Conservation (phyloP, 148 eudicot species). For the Spergularia marina region DNA sequence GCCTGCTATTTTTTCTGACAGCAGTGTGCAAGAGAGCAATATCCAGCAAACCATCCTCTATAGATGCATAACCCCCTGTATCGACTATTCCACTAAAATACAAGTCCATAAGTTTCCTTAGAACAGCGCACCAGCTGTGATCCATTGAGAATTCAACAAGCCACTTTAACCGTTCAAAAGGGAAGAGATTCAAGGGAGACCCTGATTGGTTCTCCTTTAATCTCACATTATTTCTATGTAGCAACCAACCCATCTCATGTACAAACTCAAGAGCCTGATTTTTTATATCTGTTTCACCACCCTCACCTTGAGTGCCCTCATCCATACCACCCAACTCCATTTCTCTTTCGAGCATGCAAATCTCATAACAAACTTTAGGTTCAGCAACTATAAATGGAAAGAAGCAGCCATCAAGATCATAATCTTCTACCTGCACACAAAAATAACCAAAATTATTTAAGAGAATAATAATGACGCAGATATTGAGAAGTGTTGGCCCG, state of each 20-base stretch:
- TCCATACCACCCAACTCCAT: conserved; percentile 40
- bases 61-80: conserved; percentile 44
- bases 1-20: conserved; percentile 61
- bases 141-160: conserved; percentile 74
- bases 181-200: conserved; percentile 42
- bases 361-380: conserved; percentile 80
- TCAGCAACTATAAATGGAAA: conserved; percentile 93
- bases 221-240: conserved; percentile 51
- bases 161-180: conserved; percentile 69
- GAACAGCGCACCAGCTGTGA: conserved; percentile 83
- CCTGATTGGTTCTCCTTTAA: conserved; percentile 30
- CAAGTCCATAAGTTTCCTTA: conserved; percentile 64
- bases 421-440: conserved; percentile 70
- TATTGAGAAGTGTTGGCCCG: too few species aligned
- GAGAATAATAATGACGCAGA: too few species aligned
- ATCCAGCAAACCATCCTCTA: conserved; percentile 49
- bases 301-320: conserved; percentile 30
- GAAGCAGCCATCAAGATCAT: conserved; percentile 67
- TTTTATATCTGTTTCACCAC: conserved; percentile 31
- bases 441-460: neutral
- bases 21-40: conserved; percentile 78
- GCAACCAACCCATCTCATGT: conserved; percentile 98
- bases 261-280: conserved; percentile 64
- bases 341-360: conserved; percentile 64
- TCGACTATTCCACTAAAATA: conserved; percentile 57